Evolutionary conservation across 306 rosid species (phyloP), one percentile per base, ranked within the genome.

Genomic region (Vachellia collinsii): DNA sequence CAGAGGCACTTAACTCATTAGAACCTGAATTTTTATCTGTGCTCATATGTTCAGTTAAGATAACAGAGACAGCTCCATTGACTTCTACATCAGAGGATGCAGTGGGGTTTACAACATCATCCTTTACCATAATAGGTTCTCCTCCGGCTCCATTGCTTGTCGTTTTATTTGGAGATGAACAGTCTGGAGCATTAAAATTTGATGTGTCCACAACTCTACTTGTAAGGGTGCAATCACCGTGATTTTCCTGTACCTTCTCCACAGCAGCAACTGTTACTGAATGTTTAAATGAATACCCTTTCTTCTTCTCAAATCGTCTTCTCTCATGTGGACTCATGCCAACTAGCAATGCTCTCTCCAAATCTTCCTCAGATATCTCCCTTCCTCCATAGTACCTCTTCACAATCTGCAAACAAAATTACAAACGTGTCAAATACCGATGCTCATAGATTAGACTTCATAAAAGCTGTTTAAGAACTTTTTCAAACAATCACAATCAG

Each of bases 291-390:
- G 91, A 77, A 51, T 86, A 42, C 29, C 99, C 94, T 76, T 81
- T 89, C 80, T 92, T 93, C 88, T 87, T 90, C 83, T 86, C 88
- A 75, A 86, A 88, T 39, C 89, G 85, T 85, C 94, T 90, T 89
- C 88, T 92, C 87, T 89, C 97, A 1, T 92, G 90, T 77, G 98
- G 97, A 79, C 83, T 92, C 99, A 93, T 88, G 84, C 98, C 99
- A 82, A 93, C 90, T 71, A 89, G 70, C 84, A 91, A 82, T 81
- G 98, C 98, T 78, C 72, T 85, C 83, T 90, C 92, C 75, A 96
- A 89, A 85, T 96, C 99, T 77, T 87, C 94, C 82, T 89, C 90
- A 66, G 93, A 82, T 79, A 95, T 92, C 69, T 92, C 91, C 79
- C 92, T 92, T 58, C 99, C 90, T 88, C 99, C 97, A 86, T 88